These are phyloP conservation scores for Ascocoryne sarcoides DNA, from an alignment of 2,329 filamentous ascomycete genomes.

Conservation along the genomic window DNA sequence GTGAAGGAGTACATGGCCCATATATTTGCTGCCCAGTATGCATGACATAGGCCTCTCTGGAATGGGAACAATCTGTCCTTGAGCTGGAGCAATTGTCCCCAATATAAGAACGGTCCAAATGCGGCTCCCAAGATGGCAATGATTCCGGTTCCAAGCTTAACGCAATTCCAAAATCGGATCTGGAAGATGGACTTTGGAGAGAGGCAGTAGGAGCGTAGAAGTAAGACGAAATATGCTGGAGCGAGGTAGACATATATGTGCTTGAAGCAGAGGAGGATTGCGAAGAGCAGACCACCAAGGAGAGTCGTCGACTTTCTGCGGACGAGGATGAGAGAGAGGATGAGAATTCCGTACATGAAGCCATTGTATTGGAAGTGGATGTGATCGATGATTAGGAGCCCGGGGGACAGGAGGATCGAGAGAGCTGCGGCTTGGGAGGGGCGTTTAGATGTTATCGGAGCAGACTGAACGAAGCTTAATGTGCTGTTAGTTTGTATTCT, in stretches of 20 bases:
- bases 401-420: constrained; percentile 84
- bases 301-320: constrained; percentile 67
- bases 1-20: constrained; percentile 95
- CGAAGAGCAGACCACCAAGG: constrained; percentile 74
- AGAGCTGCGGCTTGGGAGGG: constrained; percentile 79
- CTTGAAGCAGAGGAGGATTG: constrained; percentile 82
- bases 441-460: constrained; percentile 54
- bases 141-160: constrained; percentile 75
- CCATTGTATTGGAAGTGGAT: constrained; percentile 99
- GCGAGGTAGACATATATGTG: constrained; percentile 97
- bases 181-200: constrained; percentile 67
- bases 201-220: constrained; percentile 84
- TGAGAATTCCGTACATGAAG: constrained; percentile 83
- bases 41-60: constrained; percentile 85
- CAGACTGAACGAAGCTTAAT: constrained; percentile 64
- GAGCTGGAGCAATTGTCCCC: constrained; percentile 77
- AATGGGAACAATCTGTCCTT: constrained; percentile 85
- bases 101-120: constrained; percentile 79
- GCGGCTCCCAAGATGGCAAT: constrained; percentile 64
- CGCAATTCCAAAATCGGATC: constrained; percentile 66
- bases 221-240: constrained; percentile 88
- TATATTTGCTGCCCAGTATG: constrained; percentile 95
- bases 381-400: constrained; percentile 93
- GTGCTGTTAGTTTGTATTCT: constrained; percentile 17
- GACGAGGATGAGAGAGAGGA: constrained; percentile 78